These are phyloP conservation scores for Yarrowia sp. DNA, from an alignment of 805 yeast genomes.

Conservation along the genomic window DNA sequence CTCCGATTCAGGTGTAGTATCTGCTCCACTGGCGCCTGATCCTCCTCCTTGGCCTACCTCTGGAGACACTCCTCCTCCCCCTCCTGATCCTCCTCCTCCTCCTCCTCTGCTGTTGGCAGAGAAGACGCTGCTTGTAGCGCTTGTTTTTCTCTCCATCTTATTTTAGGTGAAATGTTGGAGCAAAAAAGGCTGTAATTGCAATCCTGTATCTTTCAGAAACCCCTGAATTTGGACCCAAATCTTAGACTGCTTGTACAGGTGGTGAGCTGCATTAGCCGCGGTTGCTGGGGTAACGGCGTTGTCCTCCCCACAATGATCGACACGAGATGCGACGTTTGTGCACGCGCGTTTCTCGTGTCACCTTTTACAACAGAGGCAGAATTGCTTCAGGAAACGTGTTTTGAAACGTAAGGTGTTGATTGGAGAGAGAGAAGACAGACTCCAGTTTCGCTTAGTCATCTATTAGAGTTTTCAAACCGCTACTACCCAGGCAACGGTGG, in stretches of 20 bases:
- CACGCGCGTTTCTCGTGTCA: neutral
- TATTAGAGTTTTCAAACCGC: too few species aligned
- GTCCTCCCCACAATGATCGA: neutral
- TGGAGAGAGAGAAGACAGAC: too few species aligned
- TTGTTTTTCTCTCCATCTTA: conserved; percentile 14
- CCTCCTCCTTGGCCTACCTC: neutral
- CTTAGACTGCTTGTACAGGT: neutral
- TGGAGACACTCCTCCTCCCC: too few species aligned
- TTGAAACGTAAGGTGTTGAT: too few species aligned
- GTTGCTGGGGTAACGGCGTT: neutral
- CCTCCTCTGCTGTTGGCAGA: neutral
- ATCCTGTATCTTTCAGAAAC: neutral
- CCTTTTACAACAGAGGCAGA: too few species aligned
- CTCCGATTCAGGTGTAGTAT: neutral
- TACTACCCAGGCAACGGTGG: too few species aligned
- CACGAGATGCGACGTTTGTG: neutral
- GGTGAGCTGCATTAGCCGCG: neutral
- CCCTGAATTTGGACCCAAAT: conserved; percentile 4
- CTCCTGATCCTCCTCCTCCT: neutral
- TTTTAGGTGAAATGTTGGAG: too few species aligned
- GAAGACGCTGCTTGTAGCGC: conserved; percentile 3
- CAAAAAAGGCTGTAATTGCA: too few species aligned
- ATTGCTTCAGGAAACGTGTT: too few species aligned
- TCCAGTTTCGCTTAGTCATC: too few species aligned
- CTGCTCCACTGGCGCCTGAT: neutral